Base-by-base conservation (phyloP, 495 filamentous ascomycete genomes). In the Venustampulla echinocandica region DNA sequence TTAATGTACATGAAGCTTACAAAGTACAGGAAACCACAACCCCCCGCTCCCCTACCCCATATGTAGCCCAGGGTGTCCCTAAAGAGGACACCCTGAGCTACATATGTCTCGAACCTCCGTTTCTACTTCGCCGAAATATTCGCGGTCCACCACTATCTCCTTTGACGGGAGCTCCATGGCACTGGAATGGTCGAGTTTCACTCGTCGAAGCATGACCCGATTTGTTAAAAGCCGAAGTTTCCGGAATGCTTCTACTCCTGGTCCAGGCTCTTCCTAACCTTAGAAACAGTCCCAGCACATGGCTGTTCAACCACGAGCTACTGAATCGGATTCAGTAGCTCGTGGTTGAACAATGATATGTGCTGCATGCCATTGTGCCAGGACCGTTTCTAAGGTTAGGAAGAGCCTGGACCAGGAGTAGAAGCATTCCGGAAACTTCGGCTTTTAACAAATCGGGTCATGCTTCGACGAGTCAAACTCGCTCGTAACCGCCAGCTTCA, bases 151-250 rank as follows among this genome's bases (percentile, higher is more conserved):
- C 33, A 86, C 73, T 33, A 96, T 85, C 64, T 95, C 85, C 69
- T 96, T 98, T 3, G 90, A 82, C 17, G 92, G 92, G 27, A 98
- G 77, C 58, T 96, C 92, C 86, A 97, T 90, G 0, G 87, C 82
- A 42, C 87, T 78, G 15, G 84, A 92, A 54, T 96, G 81, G 61
- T 97, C 89, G 44, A 81, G 79, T 69, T 97, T 97, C 63, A 93
- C 74, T 11, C 92, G 85, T 28, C 92, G 80, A 28, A 97, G 72
- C 92, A 98, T 98, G 61, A 98, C 87, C 18, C 84, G 80, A 47
- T 86, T 84, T 0, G 88, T 89, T 45, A 98, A 70, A 25, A 90
- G 71, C 27, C 87, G 85, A 21, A 98, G 74, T 61, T 94, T 96
- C 4, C 63, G 57, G 45, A 96, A 74, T 0, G 87, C 92, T 34